Conservation (phyloP, 225 moss, liverwort and hornwort species). For the Sphagnum contortum region DNA sequence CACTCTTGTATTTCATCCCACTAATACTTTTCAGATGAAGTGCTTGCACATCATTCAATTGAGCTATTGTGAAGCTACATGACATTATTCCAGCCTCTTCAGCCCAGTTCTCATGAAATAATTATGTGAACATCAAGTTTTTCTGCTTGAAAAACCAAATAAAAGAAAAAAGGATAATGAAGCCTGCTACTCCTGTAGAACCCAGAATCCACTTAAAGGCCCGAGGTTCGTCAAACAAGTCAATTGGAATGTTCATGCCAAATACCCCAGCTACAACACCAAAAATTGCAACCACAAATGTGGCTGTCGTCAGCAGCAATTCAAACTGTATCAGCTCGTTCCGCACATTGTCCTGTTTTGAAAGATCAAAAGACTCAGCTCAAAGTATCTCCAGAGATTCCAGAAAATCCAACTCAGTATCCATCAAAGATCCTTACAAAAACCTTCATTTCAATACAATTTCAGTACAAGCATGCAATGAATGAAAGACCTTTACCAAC, state of each 20-base stretch:
- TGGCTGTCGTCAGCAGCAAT: slow-evolving; percentile 86
- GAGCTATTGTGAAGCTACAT: too few relatives aligned
- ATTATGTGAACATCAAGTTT: slow-evolving; percentile 64
- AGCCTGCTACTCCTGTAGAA: slow-evolving; percentile 51
- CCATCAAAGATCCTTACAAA: too few relatives aligned
- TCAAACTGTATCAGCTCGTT: slow-evolving; percentile 98
- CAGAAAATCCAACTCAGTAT: too few relatives aligned
- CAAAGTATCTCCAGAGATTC: too few relatives aligned
- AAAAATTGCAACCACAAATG: slow-evolving; percentile 85
- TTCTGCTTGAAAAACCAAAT: slow-evolving; percentile 89
- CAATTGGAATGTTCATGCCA: slow-evolving; percentile 91
- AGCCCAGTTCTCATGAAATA: not conserved
- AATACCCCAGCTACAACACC: slow-evolving; percentile 90
- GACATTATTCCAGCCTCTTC: too few relatives aligned
- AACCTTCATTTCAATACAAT: too few relatives aligned
- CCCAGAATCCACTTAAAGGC: slow-evolving; percentile 95
- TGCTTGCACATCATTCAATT: too few relatives aligned
- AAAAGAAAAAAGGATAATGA: slow-evolving; percentile 54
- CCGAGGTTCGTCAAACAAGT: slow-evolving; percentile 70
- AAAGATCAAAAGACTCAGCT: slow-evolving; percentile 2
- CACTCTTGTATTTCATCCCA: too few relatives aligned
- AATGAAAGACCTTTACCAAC: too few relatives aligned
- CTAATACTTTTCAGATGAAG: too few relatives aligned
- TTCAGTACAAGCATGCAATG: too few relatives aligned
- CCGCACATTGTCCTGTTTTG: slow-evolving; percentile 79